Evolutionary conservation across 2,329 filamentous ascomycete species (phyloP), one percentile per base, ranked within the genome.

Genomic region (Ophioceras dolichostomum): DNA sequence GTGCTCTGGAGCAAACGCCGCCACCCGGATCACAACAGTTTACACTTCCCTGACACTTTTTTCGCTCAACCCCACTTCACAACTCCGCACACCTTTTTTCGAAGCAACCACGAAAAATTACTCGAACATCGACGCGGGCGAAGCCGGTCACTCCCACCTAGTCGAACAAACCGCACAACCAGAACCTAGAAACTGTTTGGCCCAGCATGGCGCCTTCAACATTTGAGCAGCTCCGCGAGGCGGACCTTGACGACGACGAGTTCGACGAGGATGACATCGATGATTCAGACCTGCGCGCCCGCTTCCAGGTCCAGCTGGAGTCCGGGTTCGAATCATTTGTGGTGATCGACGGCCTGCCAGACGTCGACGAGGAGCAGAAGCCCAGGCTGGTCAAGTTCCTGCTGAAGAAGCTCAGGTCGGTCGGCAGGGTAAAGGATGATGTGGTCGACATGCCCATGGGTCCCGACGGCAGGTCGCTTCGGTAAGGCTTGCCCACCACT

Each of bases 321-420:
- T 85, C 94, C 61, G 91, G 91, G 41, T 82, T 95, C 52, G 91
- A 98, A 59, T 83, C 87, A 46, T 98, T 98, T 55, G 83, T 98
- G 47, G 88, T 96, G 44, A 76, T 96, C 57, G 91, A 98, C 61
- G 91, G 91, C 47, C 76, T 98, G 31, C 91, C 91, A 47, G 68
- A 82, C 46, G 89, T 98, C 46, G 85, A 70, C 41, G 85, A 88
- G 59, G 89, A 91, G 35, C 88, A 83, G 68, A 89, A 87, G 68
- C 77, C 83, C 42, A 96, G 94, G 70, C 77, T 98, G 43, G 70
- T 94, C 61, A 96, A 96, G 65, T 96, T 96, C 63, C 68, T 98
- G 64, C 67, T 94, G 60, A 86, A 88, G 67, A 95, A 94, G 70
- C 69, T 98, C 51, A 88, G 82, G 64, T 70, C 77, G 42, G 85